Evolutionary conservation across 352 stramenopile genomes (phyloP), one percentile per base, ranked within the genome.

Genomic region (Albugo laibachii): DNA sequence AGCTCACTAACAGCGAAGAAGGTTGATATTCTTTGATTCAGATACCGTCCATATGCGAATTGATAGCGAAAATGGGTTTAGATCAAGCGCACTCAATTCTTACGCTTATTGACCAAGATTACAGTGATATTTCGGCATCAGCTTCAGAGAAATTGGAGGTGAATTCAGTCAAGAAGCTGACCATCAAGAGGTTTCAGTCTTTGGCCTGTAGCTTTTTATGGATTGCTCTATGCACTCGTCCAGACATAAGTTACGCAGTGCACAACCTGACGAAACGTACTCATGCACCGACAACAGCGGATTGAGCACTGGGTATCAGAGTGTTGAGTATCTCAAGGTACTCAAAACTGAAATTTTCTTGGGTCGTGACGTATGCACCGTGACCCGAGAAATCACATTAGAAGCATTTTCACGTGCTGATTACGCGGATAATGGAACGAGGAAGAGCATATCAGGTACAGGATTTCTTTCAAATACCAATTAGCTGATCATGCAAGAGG

Each of bases 191-290:
- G 5, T 66, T 71, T 16, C 57, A 62, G 55, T 65, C 59, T 0
- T 14, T 75, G 5, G 53, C 67, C 0, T 56, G 57, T 0, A 69
- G 53, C 18, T 45, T 66, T 13, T 16, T 65, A 11, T 67, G 62
- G 59, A 15, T 66, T 0, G 21, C 58, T 1, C 18, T 55, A 0
- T 65, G 50, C 42, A 67, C 51, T 0, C 21, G 58, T 4, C 56
- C 62, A 0, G 50, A 63, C 47, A 63, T 61, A n/a, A 15, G 52
- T 0, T 65, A 54, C 39, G 58, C 48, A 0, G 50, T 67, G 6
- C 50, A 67, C 18, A 12, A 37, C 13, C 56, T 45, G 16, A 59
- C 56, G 0, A 24, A 55, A 6, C 44, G 18, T 1, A 21, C 48
- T 3, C 61, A 66, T 36, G 38, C 42, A 14, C 56, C 50, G 0